phyloP scores from a whole-genome alignment of 202 grass and related monocot genomes.

The Zizania palustris region DNA sequence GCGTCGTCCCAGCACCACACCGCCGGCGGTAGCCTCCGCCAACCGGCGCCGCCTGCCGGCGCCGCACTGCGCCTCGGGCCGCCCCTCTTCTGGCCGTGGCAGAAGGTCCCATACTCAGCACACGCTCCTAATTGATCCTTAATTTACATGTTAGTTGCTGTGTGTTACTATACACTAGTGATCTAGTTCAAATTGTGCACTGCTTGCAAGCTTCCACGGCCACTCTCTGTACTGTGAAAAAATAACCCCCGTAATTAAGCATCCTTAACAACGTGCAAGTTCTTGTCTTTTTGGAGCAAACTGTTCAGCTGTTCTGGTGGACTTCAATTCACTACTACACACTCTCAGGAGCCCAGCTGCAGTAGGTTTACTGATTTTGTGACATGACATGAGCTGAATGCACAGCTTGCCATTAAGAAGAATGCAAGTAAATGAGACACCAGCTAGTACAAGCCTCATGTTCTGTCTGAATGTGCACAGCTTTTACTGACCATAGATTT shows the following conservation, averaged over 20 bases:
- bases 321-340: not conserved
- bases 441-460: slow-evolving; percentile 34
- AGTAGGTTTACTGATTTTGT: slow-evolving; percentile 13
- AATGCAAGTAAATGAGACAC: slow-evolving; percentile 30
- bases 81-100: slow-evolving; percentile 96
- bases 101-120: slow-evolving; percentile 53
- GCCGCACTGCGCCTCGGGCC: slow-evolving; percentile 55
- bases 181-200: not conserved
- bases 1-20: not conserved
- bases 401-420: slow-evolving; percentile 19
- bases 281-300: not conserved
- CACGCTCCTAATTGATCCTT: not conserved
- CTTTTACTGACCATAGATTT: slow-evolving; percentile 29
- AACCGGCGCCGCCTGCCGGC: slow-evolving; percentile 19
- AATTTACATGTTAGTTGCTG: not conserved
- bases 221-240: not conserved
- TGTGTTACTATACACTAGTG: not conserved
- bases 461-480: slow-evolving; percentile 45
- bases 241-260: not conserved
- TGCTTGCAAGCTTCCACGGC: not conserved
- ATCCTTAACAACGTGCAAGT: not conserved
- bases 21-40: not conserved
- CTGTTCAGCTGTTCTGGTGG: slow-evolving; percentile 21
- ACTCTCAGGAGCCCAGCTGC: slow-evolving; percentile 1
- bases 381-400: slow-evolving; percentile 35